A percentile compares a stretch with the other conserved stretches of the same genome.
Conservation (phyloP, 2,329 filamentous ascomycete genomes). For the Paraphoma sp. region DNA sequence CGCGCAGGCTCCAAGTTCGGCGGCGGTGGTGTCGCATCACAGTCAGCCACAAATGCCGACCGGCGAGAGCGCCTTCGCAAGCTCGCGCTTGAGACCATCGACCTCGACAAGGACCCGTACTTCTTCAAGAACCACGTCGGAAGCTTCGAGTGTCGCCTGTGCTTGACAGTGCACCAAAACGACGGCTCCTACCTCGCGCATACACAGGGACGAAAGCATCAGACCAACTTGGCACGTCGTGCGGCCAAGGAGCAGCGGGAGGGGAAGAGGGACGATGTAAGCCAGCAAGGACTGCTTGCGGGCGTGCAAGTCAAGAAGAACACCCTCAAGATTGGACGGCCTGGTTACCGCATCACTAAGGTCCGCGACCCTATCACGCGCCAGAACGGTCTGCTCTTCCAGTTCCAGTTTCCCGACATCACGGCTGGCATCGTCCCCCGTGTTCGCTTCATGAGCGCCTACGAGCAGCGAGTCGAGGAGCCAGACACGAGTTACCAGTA, state of each 20-base stretch:
- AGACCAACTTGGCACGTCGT: conserved; percentile 94
- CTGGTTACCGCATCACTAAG: conserved; percentile 98
- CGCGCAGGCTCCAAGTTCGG: conserved; percentile 97
- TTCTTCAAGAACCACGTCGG: conserved; percentile 99
- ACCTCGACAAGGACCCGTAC: conserved; percentile 99
- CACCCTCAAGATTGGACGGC: conserved; percentile 91
- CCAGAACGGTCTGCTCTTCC: conserved; percentile 92
- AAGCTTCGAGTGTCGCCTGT: conserved; percentile 96
- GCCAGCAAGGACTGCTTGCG: conserved; percentile 79
- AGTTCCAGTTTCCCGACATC: conserved; percentile 94
- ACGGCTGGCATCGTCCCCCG: conserved; percentile 75
- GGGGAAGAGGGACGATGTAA: conserved; percentile 72
- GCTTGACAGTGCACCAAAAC: conserved; percentile 97
- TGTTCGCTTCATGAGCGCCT: conserved; percentile 97
- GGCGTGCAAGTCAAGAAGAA: conserved; percentile 73
- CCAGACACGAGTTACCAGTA: conserved; percentile 94
- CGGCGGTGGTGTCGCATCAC: conserved; percentile 93
- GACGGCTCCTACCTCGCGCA: conserved; percentile 98
- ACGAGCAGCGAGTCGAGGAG: conserved; percentile 93
- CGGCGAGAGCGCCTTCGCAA: conserved; percentile 96
- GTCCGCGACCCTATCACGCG: conserved; percentile 85
- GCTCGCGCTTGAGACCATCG: conserved; percentile 97
- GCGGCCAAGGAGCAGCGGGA: conserved; percentile 96
- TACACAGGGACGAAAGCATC: conserved; percentile 97
- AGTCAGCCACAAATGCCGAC: conserved; percentile 93